Evolutionary conservation across 306 rosid species (phyloP).

Genomic region (Quillaja saponaria): DNA sequence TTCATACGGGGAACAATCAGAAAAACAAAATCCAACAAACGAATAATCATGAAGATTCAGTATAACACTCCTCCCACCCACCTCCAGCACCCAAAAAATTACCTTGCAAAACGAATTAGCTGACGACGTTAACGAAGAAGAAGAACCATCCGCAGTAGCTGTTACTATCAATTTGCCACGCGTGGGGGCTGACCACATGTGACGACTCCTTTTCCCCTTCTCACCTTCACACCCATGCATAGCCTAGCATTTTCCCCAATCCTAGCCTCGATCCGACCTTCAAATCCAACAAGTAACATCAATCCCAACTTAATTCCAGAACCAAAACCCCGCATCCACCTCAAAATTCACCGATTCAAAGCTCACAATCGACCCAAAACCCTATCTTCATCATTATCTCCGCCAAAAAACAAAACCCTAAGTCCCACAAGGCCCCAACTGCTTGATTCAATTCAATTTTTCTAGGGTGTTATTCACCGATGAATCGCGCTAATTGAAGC

Average conservation of each 20-base stretch:
- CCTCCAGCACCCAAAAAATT: neutral
- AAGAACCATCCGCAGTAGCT: slow-evolving; percentile 47
- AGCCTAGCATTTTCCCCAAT: slow-evolving; percentile 76
- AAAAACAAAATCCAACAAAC: too few relatives aligned
- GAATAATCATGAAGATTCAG: too few relatives aligned
- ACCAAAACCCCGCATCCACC: slow-evolving; percentile 1
- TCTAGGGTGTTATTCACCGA: slow-evolving; percentile 13
- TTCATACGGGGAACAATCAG: too few relatives aligned
- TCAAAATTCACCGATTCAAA: slow-evolving; percentile 17
- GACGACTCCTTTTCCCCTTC: slow-evolving; percentile 59
- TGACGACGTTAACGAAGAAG: slow-evolving; percentile 43
- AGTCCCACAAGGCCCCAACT: neutral
- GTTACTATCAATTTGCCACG: slow-evolving; percentile 40
- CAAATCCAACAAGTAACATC: slow-evolving; percentile 45
- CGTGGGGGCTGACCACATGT: slow-evolving; percentile 59
- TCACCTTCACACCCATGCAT: slow-evolving; percentile 66
- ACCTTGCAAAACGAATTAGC: slow-evolving; percentile 60
- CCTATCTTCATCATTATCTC: slow-evolving; percentile 24
- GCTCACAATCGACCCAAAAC: slow-evolving; percentile 27
- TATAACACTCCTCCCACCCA: too few relatives aligned
- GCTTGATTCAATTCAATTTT: neutral
- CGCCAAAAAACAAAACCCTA: slow-evolving; percentile 16
- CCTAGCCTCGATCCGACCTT: slow-evolving; percentile 47
- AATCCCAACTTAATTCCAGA: slow-evolving; percentile 30
- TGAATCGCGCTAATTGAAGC: slow-evolving; percentile 21